Percentiles rank a stretch among this genome's conserved stretches.
Evolutionary conservation across 1,284 basidiomycete genomes (phyloP).

Genomic region (Ceratorhiza oryzae-sativae): DNA sequence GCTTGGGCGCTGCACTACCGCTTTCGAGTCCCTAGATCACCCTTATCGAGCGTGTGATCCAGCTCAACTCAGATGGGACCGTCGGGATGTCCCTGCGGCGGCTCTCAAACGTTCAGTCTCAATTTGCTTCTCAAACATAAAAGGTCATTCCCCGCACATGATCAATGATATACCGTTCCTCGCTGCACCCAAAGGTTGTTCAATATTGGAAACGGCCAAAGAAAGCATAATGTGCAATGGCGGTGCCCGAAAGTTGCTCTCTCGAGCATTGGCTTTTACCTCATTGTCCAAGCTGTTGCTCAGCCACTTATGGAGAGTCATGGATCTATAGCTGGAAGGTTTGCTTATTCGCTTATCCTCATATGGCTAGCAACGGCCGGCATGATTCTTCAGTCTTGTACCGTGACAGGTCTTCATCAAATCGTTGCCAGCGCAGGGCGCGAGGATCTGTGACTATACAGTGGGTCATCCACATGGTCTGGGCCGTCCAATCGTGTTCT

Average conservation of each 20-base stretch:
- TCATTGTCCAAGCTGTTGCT: background rate
- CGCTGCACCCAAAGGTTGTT: slow-evolving; percentile 2
- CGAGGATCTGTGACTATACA: background rate
- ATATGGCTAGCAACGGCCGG: background rate
- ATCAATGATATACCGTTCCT: background rate
- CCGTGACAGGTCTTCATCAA: background rate
- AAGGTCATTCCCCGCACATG: slow-evolving; percentile 8
- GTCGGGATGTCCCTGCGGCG: slow-evolving; percentile 14
- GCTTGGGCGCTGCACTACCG: slow-evolving; percentile 19
- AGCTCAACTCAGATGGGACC: slow-evolving; percentile 37
- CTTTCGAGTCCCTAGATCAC: background rate
- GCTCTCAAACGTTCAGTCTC: background rate
- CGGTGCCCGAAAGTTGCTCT: background rate
- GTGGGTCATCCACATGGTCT: background rate
- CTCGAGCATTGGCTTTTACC: background rate
- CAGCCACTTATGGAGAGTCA: background rate
- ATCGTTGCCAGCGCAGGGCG: background rate
- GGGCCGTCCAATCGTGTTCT: slow-evolving; percentile 3
- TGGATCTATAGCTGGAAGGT: slow-evolving; percentile 1
- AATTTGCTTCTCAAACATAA: slow-evolving; percentile 24
- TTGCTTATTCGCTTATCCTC: background rate
- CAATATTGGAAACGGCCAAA: background rate
- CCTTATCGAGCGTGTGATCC: slow-evolving; percentile 31
- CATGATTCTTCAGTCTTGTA: background rate
- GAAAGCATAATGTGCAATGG: background rate